phyloP scores from a whole-genome alignment of 306 rosid species.

The Bauhinia variegata region DNA sequence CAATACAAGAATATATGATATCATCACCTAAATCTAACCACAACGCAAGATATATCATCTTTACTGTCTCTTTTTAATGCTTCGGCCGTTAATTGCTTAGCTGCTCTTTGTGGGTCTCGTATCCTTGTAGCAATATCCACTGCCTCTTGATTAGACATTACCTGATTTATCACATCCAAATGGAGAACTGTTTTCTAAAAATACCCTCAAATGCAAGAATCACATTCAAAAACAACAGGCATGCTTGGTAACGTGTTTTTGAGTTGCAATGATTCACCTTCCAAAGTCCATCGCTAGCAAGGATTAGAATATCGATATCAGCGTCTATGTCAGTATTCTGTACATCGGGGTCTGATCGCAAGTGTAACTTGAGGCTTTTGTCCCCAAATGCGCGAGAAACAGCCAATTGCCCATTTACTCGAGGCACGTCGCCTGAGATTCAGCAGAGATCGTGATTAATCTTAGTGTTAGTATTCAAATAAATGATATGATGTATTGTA shows the following conservation, averaged over 20 bases:
- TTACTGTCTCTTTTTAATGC: constrained; percentile 83
- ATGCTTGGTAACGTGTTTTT: not conserved
- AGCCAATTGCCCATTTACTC: constrained; percentile 94
- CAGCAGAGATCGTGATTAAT: constrained; percentile 24
- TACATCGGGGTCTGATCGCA: constrained; percentile 86
- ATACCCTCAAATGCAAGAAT: constrained; percentile 17
- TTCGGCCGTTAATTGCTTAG: constrained; percentile 75
- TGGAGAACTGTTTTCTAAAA: not conserved
- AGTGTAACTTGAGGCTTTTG: constrained; percentile 86
- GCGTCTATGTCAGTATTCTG: constrained; percentile 41
- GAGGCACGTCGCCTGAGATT: constrained; percentile 78
- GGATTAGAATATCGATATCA: constrained; percentile 62
- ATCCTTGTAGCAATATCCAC: constrained; percentile 78
- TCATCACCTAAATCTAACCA: constrained; percentile 70
- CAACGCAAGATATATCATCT: constrained; percentile 90
- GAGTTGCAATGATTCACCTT: constrained; percentile 58
- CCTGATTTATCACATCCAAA: constrained; percentile 57
- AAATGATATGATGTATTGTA: too few species aligned
- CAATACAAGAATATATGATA: constrained; percentile 31
- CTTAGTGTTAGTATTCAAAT: not conserved
- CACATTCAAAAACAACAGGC: not conserved
- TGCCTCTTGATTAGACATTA: constrained; percentile 85
- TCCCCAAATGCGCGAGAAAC: constrained; percentile 97
- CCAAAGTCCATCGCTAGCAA: constrained; percentile 96
- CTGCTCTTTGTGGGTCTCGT: constrained; percentile 73